A percentile compares a stretch with the other conserved stretches of the same genome.
Conservation (phyloP, 345 rosid genomes). For the Aquilaria yunnanensis region DNA sequence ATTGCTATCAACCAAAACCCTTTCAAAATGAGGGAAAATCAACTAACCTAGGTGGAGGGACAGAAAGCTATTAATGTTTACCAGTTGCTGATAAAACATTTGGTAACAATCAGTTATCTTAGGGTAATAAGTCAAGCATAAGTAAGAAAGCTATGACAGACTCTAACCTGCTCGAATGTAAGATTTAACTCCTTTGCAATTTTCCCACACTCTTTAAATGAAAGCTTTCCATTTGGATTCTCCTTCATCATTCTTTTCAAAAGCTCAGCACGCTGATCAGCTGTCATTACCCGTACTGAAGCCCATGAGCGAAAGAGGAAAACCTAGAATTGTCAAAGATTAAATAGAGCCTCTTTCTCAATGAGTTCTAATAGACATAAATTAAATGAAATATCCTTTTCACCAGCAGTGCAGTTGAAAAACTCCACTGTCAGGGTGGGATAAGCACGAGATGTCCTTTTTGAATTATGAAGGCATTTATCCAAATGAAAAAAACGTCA, state of each 20-base stretch:
- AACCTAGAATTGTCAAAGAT: conserved; percentile 41
- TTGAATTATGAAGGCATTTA: no score
- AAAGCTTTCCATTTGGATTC: conserved; percentile 42
- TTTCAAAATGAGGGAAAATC: no score
- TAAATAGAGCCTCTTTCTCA: conserved; percentile 15
- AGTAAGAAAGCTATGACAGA: conserved; percentile 13
- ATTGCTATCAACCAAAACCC: conserved; percentile 9
- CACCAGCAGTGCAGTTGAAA: no score
- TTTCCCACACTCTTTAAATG: conserved; percentile 72
- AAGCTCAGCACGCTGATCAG: conserved; percentile 78
- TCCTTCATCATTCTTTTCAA: conserved; percentile 36
- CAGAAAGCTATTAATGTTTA: no score
- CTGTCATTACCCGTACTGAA: conserved; percentile 66
- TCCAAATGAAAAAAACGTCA: no score
- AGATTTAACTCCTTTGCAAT: conserved; percentile 80
- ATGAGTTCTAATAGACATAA: no score
- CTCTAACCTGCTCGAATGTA: conserved; percentile 76
- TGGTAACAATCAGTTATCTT: no score
- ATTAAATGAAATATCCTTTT: no score
- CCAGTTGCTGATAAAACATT: no score
- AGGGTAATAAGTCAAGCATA: neutral
- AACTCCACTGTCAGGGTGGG: no score
- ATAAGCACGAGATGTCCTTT: no score
- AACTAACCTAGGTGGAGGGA: no score
- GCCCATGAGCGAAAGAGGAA: conserved; percentile 73